phyloP scores from a whole-genome alignment of 495 filamentous ascomycete species.

The Venustampulla echinocandica region DNA sequence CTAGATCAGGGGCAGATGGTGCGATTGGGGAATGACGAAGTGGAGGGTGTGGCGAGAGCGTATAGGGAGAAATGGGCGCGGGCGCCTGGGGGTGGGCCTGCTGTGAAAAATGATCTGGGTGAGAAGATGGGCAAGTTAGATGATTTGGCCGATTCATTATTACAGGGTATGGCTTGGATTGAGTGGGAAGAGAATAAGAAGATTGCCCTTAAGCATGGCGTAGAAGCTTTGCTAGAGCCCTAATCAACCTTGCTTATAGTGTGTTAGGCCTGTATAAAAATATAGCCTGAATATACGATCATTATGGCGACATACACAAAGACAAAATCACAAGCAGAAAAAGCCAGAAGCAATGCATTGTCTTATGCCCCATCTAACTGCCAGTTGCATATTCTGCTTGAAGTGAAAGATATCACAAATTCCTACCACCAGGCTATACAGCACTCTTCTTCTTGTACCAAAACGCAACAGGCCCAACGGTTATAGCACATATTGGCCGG shows the following conservation, averaged over 20 bases:
- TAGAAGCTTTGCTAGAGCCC: constrained; percentile 17
- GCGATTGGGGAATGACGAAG: constrained; percentile 28
- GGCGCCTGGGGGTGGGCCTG: constrained; percentile 16
- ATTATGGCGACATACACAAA: no score
- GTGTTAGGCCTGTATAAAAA: no score
- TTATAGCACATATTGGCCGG: constrained; percentile 5
- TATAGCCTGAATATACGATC: no score
- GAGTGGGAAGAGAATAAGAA: constrained; percentile 69
- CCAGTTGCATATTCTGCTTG: neutral
- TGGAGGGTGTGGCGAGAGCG: constrained; percentile 28
- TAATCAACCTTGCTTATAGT: neutral
- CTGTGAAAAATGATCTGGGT: constrained; percentile 20
- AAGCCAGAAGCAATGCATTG: neutral
- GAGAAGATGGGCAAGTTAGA: constrained; percentile 58
- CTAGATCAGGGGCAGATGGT: constrained; percentile 30
- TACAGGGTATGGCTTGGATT: constrained; percentile 82
- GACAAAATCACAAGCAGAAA: neutral
- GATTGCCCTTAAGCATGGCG: constrained; percentile 15
- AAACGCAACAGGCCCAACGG: no score
- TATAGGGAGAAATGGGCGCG: constrained; percentile 41
- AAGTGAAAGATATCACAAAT: neutral
- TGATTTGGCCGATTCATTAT: constrained; percentile 81
- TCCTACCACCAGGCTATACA: neutral
- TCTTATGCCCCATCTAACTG: neutral
- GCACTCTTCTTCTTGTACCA: no score